Conservation (phyloP, 2,329 filamentous ascomycete genomes). For the Fusarium xyrophilum region DNA sequence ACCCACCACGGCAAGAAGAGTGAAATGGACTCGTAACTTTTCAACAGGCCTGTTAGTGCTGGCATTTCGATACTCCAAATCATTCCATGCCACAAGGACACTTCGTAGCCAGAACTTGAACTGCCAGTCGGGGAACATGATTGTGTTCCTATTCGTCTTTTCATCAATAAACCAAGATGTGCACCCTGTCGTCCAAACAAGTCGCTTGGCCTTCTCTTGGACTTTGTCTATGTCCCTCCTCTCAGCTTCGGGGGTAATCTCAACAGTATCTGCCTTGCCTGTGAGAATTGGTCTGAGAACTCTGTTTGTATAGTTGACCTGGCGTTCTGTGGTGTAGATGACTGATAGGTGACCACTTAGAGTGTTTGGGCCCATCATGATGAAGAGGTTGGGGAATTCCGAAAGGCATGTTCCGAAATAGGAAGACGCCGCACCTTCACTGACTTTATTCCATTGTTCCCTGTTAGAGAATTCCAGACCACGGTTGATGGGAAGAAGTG, state of each 20-base stretch:
- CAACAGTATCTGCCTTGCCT: slow-evolving; percentile 39
- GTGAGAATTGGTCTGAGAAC: slow-evolving; percentile 49
- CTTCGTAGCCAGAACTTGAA: slow-evolving; percentile 57
- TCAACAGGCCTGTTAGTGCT: not conserved
- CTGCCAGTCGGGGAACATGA: slow-evolving; percentile 61
- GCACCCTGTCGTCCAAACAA: slow-evolving; percentile 59
- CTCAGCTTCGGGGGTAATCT: slow-evolving; percentile 43
- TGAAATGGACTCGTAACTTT: accelerated
- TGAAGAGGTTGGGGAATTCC: slow-evolving; percentile 54
- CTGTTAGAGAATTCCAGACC: slow-evolving; percentile 16
- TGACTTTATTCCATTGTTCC: slow-evolving; percentile 39
- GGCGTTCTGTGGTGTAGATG: slow-evolving; percentile 59
- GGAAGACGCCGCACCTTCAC: slow-evolving; percentile 43
- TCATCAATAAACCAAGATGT: slow-evolving; percentile 59
- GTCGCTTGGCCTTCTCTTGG: slow-evolving; percentile 49
- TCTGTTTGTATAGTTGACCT: slow-evolving; percentile 54
- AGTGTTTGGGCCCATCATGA: slow-evolving; percentile 45
- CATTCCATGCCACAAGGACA: slow-evolving; percentile 50
- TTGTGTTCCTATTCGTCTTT: slow-evolving; percentile 55
- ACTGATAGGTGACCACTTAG: slow-evolving; percentile 58
- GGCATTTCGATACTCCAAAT: slow-evolving; percentile 42
- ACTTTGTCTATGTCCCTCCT: slow-evolving; percentile 44
- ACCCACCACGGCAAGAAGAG: not conserved
- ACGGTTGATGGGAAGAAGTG: not conserved
- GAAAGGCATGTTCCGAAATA: slow-evolving; percentile 59